Percentiles rank a stretch among this genome's conserved stretches.
Conservation (phyloP, 495 filamentous ascomycete species). For the Penicillium paradoxum region DNA sequence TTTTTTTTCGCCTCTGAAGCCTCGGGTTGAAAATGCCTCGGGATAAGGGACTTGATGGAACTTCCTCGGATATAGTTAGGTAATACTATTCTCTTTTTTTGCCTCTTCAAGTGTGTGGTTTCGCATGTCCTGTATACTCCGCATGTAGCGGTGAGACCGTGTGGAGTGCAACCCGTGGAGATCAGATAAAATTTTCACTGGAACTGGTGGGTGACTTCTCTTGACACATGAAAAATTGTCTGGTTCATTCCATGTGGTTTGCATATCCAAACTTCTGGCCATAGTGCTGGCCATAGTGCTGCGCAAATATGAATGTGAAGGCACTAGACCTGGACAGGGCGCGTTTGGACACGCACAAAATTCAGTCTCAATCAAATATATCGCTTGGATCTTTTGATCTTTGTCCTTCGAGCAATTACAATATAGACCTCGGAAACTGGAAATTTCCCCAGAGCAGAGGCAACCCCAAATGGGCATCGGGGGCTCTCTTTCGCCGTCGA, state of each 20-base stretch:
- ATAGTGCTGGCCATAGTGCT: no score
- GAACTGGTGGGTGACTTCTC: background rate
- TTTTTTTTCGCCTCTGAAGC: background rate
- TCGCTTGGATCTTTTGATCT: no score
- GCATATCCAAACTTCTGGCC: no score
- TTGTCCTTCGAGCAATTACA: no score
- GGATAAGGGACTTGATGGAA: background rate
- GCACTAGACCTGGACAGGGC: no score
- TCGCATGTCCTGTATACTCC: background rate
- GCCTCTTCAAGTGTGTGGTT: background rate
- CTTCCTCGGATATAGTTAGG: background rate
- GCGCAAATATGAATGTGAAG: no score
- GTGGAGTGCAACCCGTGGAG: conserved; percentile 1
- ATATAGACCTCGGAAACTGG: no score
- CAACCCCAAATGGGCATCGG: no score
- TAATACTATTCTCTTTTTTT: background rate
- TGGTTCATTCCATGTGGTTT: background rate
- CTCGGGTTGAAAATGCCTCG: background rate
- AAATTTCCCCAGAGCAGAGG: no score
- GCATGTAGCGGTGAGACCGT: conserved; percentile 7
- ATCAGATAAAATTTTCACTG: conserved; percentile 1
- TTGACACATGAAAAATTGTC: background rate
- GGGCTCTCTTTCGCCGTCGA: no score
- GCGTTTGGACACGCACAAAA: no score
- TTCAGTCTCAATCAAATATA: no score